Conservation (phyloP, 129 eudicot genomes). For the Scalesia atractyloides region DNA sequence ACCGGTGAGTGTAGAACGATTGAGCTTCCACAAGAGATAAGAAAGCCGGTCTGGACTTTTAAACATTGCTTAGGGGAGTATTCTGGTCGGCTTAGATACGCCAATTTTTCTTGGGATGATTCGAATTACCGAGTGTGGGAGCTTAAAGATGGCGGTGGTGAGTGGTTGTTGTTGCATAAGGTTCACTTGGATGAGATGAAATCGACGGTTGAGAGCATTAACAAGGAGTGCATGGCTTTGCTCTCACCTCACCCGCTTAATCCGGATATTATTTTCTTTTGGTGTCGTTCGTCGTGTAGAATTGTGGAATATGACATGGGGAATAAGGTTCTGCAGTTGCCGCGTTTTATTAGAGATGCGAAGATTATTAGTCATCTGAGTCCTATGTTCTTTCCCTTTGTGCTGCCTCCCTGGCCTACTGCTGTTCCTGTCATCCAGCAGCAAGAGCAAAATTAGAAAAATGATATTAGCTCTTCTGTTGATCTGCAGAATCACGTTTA, state of each 20-base stretch:
- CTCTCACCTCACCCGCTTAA: slow-evolving; percentile 24
- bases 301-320: slow-evolving; percentile 32
- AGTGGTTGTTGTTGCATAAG: slow-evolving; percentile 32
- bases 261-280: slow-evolving; percentile 27
- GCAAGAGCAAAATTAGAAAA: slow-evolving; percentile 10
- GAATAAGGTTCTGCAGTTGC: slow-evolving; percentile 26
- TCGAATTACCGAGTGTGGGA: slow-evolving; percentile 31
- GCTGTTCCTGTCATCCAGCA: slow-evolving; percentile 23
- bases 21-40: slow-evolving; percentile 30
- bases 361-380: slow-evolving; percentile 24
- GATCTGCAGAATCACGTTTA: too few species aligned
- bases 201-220: slow-evolving; percentile 8
- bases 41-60: slow-evolving; percentile 31
- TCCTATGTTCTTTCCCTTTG: slow-evolving; percentile 34
- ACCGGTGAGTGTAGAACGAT: slow-evolving; percentile 29
- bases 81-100: slow-evolving; percentile 23
- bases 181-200: slow-evolving; percentile 36
- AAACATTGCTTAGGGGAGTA: slow-evolving; percentile 33
- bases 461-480: background rate
- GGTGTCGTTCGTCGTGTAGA: slow-evolving; percentile 33
- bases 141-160: slow-evolving; percentile 25
- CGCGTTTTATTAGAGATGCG: slow-evolving; percentile 23
- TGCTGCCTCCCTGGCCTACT: slow-evolving; percentile 36
- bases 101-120: slow-evolving; percentile 35
- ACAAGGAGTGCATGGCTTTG: slow-evolving; percentile 32